A percentile compares a stretch with the other conserved stretches of the same genome.
Conservation (phyloP, 192 early-diverging fungal genomes). For the Coemansia sp. region DNA sequence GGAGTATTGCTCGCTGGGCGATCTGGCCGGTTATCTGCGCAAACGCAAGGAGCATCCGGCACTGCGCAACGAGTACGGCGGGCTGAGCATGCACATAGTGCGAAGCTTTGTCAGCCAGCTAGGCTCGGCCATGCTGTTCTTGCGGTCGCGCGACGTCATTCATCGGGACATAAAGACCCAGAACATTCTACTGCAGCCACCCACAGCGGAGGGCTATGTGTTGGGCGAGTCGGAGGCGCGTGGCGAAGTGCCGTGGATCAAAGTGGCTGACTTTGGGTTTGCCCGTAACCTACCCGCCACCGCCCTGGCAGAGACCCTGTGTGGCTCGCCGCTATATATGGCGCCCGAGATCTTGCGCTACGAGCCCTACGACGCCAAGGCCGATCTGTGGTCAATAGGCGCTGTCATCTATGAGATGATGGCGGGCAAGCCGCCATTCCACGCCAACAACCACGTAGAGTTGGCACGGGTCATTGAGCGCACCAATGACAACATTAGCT, state of each 20-base stretch:
- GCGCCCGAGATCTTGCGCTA: constrained; percentile 83
- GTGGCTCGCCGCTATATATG: constrained; percentile 97
- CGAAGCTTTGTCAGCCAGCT: constrained; percentile 82
- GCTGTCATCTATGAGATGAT: constrained; percentile 94
- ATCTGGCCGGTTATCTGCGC: constrained; percentile 88
- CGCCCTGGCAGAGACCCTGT: constrained; percentile 91
- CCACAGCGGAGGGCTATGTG: constrained; percentile 41
- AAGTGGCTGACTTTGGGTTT: constrained; percentile 98
- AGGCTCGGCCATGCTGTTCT: constrained; percentile 78
- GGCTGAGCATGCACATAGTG: constrained; percentile 75
- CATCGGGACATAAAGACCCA: constrained; percentile 98
- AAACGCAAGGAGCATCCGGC: constrained; percentile 53
- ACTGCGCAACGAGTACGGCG: constrained; percentile 64
- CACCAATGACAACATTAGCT: constrained; percentile 77
- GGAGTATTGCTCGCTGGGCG: constrained; percentile 97
- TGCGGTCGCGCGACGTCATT: constrained; percentile 82
- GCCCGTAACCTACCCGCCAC: constrained; percentile 80
- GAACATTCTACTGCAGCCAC: constrained; percentile 78
- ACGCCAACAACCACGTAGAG: constrained; percentile 91
- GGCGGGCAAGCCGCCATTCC: constrained; percentile 85
- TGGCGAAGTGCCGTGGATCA: constrained; percentile 64
- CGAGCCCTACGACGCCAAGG: constrained; percentile 92
- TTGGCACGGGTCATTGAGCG: constrained; percentile 86
- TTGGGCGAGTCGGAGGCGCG: constrained; percentile 42
- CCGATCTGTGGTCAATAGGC: constrained; percentile 96